phyloP scores from a whole-genome alignment of 2,329 filamentous ascomycete genomes.

The Bipolaris sorokiniana region DNA sequence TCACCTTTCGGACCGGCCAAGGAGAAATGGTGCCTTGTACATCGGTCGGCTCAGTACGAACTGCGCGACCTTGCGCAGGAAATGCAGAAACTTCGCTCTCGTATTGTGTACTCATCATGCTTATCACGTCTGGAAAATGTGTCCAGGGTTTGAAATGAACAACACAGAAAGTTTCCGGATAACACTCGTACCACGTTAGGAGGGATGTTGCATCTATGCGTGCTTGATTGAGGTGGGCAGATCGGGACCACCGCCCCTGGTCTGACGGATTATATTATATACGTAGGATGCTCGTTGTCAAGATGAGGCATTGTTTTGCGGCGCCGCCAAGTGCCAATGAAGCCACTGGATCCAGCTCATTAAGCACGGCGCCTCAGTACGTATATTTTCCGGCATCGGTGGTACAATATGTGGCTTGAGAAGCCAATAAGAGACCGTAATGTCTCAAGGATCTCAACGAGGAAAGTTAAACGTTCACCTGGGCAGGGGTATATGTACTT shows the following conservation, averaged over 20 bases:
- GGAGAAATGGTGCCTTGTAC: background rate
- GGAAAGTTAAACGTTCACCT: background rate
- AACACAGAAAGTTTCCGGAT: background rate
- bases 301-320: background rate
- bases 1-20: background rate
- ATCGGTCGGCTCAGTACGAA: background rate
- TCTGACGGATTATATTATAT: background rate
- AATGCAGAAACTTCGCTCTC: background rate
- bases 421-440: background rate
- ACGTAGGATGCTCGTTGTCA: no score
- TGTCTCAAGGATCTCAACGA: background rate
- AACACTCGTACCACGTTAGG: background rate
- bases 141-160: background rate
- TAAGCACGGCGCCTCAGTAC: background rate
- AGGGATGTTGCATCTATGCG: background rate
- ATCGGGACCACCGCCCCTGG: background rate
- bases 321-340: background rate
- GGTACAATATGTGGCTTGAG: no score
- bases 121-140: background rate
- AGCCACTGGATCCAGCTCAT: background rate
- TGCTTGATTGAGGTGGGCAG: background rate
- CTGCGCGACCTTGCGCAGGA: background rate
- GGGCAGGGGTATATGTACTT: background rate
- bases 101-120: background rate
- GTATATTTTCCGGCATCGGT: background rate